Evolutionary conservation across 495 filamentous ascomycete species (phyloP).

Genomic region (Poronia punctata): DNA sequence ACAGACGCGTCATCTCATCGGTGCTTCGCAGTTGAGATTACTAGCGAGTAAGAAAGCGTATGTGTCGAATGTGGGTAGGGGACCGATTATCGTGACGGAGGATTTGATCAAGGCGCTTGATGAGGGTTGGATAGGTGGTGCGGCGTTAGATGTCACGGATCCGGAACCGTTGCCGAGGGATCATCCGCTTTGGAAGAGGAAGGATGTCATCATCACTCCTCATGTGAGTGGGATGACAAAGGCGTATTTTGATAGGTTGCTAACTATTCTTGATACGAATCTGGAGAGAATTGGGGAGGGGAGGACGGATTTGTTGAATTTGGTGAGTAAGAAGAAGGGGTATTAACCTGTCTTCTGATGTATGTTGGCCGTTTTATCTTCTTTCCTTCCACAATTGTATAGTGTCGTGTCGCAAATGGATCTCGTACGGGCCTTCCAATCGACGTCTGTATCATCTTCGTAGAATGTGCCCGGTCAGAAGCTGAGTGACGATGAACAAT

Average conservation of each 20-base stretch:
- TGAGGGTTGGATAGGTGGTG: conserved; percentile 53
- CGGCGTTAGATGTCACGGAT: conserved; percentile 81
- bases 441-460: too few species aligned
- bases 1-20: conserved; percentile 56
- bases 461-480: too few species aligned
- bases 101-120: conserved; percentile 60
- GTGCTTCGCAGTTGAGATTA: conserved; percentile 58
- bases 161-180: conserved; percentile 72
- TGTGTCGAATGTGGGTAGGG: conserved; percentile 69
- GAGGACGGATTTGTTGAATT: conserved; percentile 54
- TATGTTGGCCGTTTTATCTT: too few species aligned
- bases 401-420: too few species aligned
- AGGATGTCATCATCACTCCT: conserved; percentile 71
- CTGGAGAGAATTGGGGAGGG: conserved; percentile 52
- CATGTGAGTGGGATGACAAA: conserved; percentile 62
- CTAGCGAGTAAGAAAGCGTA: conserved; percentile 51
- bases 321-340: conserved; percentile 54
- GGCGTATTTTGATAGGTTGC: conserved; percentile 51
- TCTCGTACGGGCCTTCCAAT: too few species aligned
- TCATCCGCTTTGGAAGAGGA: conserved; percentile 63
- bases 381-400: neutral
- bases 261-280: conserved; percentile 58
- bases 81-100: conserved; percentile 61
- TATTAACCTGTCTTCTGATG: too few species aligned
- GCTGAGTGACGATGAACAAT: too few species aligned